These are phyloP conservation scores for Krasilnikovozyma curviuscula DNA, from an alignment of 768 basidiomycete genomes.

Conservation along the genomic window DNA sequence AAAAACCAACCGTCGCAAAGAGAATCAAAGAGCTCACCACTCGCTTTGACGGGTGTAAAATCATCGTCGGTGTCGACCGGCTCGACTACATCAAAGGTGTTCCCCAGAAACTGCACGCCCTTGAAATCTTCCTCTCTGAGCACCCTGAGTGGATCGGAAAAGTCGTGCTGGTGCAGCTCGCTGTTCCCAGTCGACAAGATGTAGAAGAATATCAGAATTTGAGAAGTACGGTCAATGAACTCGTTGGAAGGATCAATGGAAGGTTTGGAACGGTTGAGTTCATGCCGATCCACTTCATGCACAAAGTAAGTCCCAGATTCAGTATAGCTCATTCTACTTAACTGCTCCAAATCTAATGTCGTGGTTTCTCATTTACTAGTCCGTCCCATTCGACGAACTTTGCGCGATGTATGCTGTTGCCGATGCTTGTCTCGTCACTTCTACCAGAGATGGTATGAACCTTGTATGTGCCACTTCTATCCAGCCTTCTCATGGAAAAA, in stretches of 20 bases:
- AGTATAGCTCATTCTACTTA: no score
- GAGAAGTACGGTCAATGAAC: constrained; percentile 84
- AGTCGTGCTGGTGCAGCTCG: constrained; percentile 89
- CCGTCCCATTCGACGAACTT: constrained; percentile 75
- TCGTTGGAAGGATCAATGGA: constrained; percentile 95
- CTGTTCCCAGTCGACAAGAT: constrained; percentile 91
- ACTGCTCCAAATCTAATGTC: no score
- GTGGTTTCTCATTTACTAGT: constrained; percentile 99
- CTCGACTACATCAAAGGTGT: constrained; percentile 99
- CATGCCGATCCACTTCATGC: constrained; percentile 86
- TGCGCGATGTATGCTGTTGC: constrained; percentile 94
- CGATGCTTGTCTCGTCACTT: constrained; percentile 87
- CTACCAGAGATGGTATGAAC: constrained; percentile 97
- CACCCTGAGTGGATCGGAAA: constrained; percentile 99
- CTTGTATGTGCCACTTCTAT: constrained; percentile 40
- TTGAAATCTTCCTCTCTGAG: constrained; percentile 88
- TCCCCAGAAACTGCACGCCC: constrained; percentile 88
- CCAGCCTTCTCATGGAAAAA: background rate
- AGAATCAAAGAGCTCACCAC: constrained; percentile 67
- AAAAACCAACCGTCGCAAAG: constrained; percentile 56
- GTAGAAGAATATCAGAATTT: constrained; percentile 99
- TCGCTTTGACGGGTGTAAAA: constrained; percentile 81
- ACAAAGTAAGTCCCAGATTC: no score
- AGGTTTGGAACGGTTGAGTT: constrained; percentile 98
- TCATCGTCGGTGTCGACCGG: constrained; percentile 95